Conservation (phyloP, 2,329 filamentous ascomycete species). For the Chalara sp. region DNA sequence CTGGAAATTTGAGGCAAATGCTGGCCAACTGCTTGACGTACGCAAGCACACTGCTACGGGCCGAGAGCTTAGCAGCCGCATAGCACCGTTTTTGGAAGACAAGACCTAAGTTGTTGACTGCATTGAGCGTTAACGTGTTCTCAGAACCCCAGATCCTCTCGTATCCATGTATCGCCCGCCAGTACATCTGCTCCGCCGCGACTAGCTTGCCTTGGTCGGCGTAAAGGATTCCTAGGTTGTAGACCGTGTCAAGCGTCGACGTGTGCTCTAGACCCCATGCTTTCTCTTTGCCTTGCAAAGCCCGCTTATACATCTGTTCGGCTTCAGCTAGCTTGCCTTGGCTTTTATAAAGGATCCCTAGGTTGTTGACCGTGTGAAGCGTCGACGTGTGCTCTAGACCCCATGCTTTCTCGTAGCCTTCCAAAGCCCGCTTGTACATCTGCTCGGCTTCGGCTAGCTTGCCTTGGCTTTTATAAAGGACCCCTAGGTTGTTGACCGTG, state of each 20-base stretch:
- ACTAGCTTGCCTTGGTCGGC: constrained; percentile 13
- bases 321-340: too few species aligned
- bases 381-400: not conserved
- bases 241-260: constrained; percentile 6
- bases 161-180: constrained; percentile 15
- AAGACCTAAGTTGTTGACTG: not conserved
- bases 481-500: not conserved
- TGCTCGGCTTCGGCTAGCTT: not conserved
- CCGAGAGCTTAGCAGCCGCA: not conserved
- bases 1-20: not conserved
- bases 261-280: constrained; percentile 7
- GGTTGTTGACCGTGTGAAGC: not conserved
- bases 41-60: not conserved
- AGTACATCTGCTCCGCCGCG: constrained; percentile 20
- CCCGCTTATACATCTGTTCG: too few species aligned
- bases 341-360: too few species aligned
- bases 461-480: constrained; percentile 10
- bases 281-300: constrained; percentile 12
- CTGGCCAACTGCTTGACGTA: not conserved
- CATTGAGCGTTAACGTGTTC: not conserved
- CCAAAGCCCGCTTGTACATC: not conserved
- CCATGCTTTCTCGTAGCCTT: not conserved
- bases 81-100: not conserved
- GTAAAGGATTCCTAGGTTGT: constrained; percentile 15
- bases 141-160: not conserved